Evolutionary conservation across 257 asterid genomes (phyloP).

Genomic region (Galeopsis tetrahit): DNA sequence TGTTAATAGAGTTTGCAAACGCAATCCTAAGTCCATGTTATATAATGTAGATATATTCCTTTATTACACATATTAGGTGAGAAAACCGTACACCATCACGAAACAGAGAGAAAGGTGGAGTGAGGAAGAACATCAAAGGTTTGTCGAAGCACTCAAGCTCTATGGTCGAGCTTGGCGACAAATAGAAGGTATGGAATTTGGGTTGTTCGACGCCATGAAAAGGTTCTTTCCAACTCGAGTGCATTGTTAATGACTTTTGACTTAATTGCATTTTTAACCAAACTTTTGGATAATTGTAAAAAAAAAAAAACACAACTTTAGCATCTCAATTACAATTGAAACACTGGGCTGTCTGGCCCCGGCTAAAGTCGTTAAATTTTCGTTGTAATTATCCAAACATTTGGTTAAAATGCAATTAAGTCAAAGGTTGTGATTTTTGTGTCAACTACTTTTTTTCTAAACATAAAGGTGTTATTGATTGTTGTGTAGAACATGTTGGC

Average conservation of each 20-base stretch:
- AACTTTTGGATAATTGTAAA: too few species aligned
- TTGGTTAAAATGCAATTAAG: too few species aligned
- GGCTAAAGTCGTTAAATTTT: too few species aligned
- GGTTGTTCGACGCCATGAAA: slow-evolving; percentile 34
- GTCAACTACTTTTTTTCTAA: too few species aligned
- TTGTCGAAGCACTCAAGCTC: slow-evolving; percentile 77
- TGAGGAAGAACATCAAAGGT: slow-evolving; percentile 80
- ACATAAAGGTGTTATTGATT: background rate
- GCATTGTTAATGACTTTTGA: background rate
- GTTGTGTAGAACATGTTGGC: slow-evolving; percentile 70
- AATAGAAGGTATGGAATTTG: slow-evolving; percentile 65
- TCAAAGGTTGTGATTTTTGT: too few species aligned
- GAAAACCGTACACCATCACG: slow-evolving; percentile 86
- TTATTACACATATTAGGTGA: slow-evolving; percentile 50
- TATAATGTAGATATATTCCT: slow-evolving; percentile 38
- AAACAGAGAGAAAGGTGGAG: slow-evolving; percentile 92
- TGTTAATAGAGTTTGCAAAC: too few species aligned
- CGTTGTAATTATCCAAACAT: too few species aligned
- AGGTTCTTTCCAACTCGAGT: slow-evolving; percentile 20
- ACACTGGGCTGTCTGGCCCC: too few species aligned
- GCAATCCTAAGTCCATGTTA: slow-evolving; percentile 1
- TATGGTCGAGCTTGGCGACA: slow-evolving; percentile 94
- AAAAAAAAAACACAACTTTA: too few species aligned
- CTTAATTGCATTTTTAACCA: too few species aligned
- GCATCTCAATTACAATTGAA: too few species aligned